phyloP scores from a whole-genome alignment of 805 yeast genomes.

The Suhomyces xylopsoci region DNA sequence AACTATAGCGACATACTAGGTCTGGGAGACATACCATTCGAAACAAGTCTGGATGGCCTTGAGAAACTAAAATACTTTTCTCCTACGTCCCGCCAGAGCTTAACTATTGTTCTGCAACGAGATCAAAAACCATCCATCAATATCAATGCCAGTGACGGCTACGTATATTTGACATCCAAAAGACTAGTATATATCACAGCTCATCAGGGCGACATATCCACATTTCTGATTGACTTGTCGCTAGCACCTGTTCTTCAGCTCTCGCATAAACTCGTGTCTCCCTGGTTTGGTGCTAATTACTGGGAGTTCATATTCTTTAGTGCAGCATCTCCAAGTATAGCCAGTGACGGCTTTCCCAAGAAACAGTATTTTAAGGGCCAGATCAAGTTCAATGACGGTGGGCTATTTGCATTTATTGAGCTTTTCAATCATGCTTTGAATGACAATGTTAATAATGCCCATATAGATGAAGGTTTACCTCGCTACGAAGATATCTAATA shows the following conservation, averaged over 20 bases:
- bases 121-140: conserved; percentile 12
- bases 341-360: conserved; percentile 41
- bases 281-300: conserved; percentile 55
- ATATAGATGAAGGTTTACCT: conserved; percentile 47
- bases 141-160: conserved; percentile 38
- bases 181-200: conserved; percentile 39
- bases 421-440: conserved; percentile 30
- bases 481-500: conserved; percentile 22
- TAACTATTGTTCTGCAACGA: conserved; percentile 22
- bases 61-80: conserved; percentile 16
- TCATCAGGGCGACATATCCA: conserved; percentile 40
- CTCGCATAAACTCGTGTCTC: conserved; percentile 41
- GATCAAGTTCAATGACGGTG: conserved; percentile 47
- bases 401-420: conserved; percentile 41
- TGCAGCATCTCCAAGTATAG: conserved; percentile 27
- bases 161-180: conserved; percentile 39
- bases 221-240: conserved; percentile 36
- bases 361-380: conserved; percentile 36
- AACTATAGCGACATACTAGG: conserved; percentile 11
- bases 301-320: conserved; percentile 43
- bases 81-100: conserved; percentile 25
- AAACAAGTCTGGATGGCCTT: conserved; percentile 15
- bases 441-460: conserved; percentile 33
- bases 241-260: conserved; percentile 28
- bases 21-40: conserved; percentile 15